Evolutionary conservation across 768 basidiomycete species (phyloP), one percentile per base, ranked within the genome.

Genomic region (Lentinula detonsa): DNA sequence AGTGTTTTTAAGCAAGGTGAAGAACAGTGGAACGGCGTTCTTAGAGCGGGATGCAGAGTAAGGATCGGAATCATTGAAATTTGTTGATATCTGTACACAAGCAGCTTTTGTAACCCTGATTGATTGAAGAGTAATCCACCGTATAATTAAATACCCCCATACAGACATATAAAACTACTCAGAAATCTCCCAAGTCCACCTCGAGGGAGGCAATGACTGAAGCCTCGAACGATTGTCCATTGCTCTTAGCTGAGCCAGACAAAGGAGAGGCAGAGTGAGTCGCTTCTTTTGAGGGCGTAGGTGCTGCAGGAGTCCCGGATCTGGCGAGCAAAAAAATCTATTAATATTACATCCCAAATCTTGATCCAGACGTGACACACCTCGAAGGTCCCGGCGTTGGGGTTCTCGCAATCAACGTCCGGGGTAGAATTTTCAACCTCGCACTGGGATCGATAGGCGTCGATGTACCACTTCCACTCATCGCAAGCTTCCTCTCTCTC

Each of bases 101-200:
- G 28, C 28, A 28, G 3, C 28, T 28, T 28, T 28, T 28, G 28
- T 28, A 28, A 28, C 28, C 28, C 28, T 28, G 28, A 28, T 28
- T 28, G 28, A 13, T 46, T n/a, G 45, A 46, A 16, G 21, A 6
- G 21, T 7, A 64, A 16, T 31, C 28, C 28, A 28, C 28, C 28
- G 18, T 68, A 48, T 40, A 46, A 23, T 46, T 9, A 6, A 46
- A 46, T 46, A 46, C 45, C n/a, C n/a, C 7, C 9, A 39, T 8
- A 8, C 37, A 39, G 37, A 28, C 28, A 28, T 28, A 28, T 28
- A 28, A 28, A 28, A 28, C 4, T 28, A 28, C 33, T 72, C 76
- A 91, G 71, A 91, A 91, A 72, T 91, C 90, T 55, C 90, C 90
- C 49, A 91, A 75, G 70, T 91, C 89, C 62, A 91, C 79, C 64